Conservation (phyloP, 2,329 filamentous ascomycete species). For the Ophiostoma montium region DNA sequence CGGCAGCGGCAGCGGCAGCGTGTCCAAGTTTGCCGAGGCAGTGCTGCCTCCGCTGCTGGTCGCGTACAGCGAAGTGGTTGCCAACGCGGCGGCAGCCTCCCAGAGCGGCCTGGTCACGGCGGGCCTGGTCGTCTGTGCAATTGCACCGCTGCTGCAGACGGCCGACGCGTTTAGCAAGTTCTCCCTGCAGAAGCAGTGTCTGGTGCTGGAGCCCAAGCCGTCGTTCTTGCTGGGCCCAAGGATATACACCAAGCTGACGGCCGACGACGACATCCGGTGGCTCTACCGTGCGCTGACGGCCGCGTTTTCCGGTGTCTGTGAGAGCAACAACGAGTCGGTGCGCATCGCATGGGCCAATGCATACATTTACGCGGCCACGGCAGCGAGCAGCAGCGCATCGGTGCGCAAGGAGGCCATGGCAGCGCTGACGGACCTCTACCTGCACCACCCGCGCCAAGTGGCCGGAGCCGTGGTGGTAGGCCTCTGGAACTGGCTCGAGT, state of each 20-base stretch:
- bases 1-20: too few species aligned
- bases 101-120: slow-evolving; percentile 73
- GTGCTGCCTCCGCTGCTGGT: slow-evolving; percentile 45
- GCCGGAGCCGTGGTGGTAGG: slow-evolving; percentile 53
- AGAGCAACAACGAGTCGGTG: slow-evolving; percentile 32
- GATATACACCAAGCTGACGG: slow-evolving; percentile 66
- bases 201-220: slow-evolving; percentile 62
- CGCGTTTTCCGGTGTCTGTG: slow-evolving; percentile 37
- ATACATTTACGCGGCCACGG: slow-evolving; percentile 64
- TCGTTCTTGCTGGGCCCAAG: slow-evolving; percentile 77
- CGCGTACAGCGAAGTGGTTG: slow-evolving; percentile 61
- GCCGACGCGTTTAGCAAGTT: slow-evolving; percentile 43
- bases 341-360: slow-evolving; percentile 68
- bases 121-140: slow-evolving; percentile 58
- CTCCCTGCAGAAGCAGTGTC: slow-evolving; percentile 47
- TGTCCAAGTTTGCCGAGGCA: slow-evolving; percentile 32
- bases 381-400: slow-evolving; percentile 42
- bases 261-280: slow-evolving; percentile 68
- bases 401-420: slow-evolving; percentile 49
- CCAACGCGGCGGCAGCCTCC: slow-evolving; percentile 64
- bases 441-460: slow-evolving; percentile 40
- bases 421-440: slow-evolving; percentile 51
- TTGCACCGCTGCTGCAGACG: slow-evolving; percentile 42
- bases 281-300: slow-evolving; percentile 55
- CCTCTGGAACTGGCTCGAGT: slow-evolving; percentile 66